Base-by-base conservation (phyloP, 345 rosid genomes). In the Rhodamnia rubescens region DNA sequence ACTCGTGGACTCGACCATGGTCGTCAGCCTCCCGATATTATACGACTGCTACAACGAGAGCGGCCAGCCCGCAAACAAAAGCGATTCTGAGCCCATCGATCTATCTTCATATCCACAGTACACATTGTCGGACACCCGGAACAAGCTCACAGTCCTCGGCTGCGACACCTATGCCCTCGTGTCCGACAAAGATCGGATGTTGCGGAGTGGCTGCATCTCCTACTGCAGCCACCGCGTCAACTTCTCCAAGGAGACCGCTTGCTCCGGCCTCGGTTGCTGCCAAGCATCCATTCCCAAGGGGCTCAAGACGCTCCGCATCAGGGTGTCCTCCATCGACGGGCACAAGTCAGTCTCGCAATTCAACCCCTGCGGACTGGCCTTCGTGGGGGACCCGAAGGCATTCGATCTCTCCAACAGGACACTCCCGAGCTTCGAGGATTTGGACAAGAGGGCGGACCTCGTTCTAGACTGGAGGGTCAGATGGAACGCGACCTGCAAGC, bases 261-360 rank as follows among this genome's bases (percentile, higher is more conserved):
- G 69, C 69, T 6, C 8, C 15, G 69, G 69, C n/a, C 1, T 2
- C 18, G 69, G 69, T 59, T 59, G 69, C 69, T 59, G 69, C 27
- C 69, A 59, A 59, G 74, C 40, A 59, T 59, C 74, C 40, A 59
- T 59, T 27, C 74, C 74, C 40, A 27, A 27, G 74, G 36, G 10
- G 40, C 20, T 27, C 20, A 0, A 6, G 0, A 27, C 0, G 74
- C 74, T 59, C 20, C 20, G 0, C 0, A 6, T 59, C 7, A 0
- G 0, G 0, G 3, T 59, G 9, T 0, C 0, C 36, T 59, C 36
- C 36, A 2, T 59, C 36, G 16, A 59, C 69, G 0, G 1, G 0
- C 36, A n/a, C 20, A 0, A 0, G 74, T 57, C 26, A 14, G 61
- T 11, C 27, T 57, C 14, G 0, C 5, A 4, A 11, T 26, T 24